Evolutionary conservation across 495 filamentous ascomycete genomes (phyloP).

Genomic region (Lophiostoma macrostomum): DNA sequence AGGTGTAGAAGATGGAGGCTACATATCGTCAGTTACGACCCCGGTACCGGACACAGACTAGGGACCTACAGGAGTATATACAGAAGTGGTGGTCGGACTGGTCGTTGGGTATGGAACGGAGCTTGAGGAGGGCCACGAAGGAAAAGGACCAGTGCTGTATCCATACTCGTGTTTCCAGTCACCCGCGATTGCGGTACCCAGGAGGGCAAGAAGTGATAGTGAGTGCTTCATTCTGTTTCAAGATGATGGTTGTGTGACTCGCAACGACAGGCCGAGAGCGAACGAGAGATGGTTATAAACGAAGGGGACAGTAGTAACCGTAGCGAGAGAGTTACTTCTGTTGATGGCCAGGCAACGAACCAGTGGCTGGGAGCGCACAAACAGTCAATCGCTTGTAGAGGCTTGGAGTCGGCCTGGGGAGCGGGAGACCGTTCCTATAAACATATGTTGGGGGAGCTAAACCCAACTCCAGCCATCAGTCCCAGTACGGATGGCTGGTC

Average conservation of each 20-base stretch:
- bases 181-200: constrained; percentile 19
- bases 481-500: too few species aligned
- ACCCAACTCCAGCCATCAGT: constrained; percentile 2
- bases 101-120: constrained; percentile 4
- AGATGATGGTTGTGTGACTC: neutral
- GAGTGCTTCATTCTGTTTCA: constrained; percentile 22
- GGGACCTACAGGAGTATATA: constrained; percentile 11
- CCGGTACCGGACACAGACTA: neutral
- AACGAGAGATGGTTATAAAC: constrained; percentile 30
- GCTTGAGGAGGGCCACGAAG: neutral
- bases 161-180: constrained; percentile 15
- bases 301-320: constrained; percentile 30
- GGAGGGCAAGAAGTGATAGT: constrained; percentile 26
- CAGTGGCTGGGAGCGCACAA: constrained; percentile 22
- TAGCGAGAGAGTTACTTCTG: constrained; percentile 35
- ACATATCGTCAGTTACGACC: neutral
- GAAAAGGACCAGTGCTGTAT: neutral
- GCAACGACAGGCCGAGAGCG: constrained; percentile 3
- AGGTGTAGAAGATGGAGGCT: constrained; percentile 7
- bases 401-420: constrained; percentile 5
- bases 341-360: constrained; percentile 25
- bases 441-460: neutral
- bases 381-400: constrained; percentile 4
- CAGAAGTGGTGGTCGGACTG: neutral
- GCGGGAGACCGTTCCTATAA: constrained; percentile 17